Percentiles rank a stretch among this genome's conserved stretches.
These are phyloP conservation scores for Toxoplasma gondii DNA, from an alignment of 169 alveolate species.

Conservation along the genomic window DNA sequence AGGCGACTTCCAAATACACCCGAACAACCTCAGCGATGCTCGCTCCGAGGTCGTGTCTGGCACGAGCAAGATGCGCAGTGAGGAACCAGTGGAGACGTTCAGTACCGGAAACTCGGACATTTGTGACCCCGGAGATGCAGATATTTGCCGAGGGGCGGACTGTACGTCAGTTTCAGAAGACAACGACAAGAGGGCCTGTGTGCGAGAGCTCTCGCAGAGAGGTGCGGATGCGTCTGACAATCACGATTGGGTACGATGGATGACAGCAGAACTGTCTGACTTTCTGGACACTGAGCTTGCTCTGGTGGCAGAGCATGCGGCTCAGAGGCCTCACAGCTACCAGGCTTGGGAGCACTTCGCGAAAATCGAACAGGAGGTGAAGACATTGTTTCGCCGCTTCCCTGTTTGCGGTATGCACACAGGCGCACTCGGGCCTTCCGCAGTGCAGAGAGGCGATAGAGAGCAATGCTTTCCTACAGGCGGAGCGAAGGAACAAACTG, in stretches of 20 bases:
- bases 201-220: background rate
- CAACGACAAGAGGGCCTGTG: background rate
- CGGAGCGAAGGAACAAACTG: background rate
- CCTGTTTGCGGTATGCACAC: background rate
- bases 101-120: background rate
- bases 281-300: background rate
- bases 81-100: background rate
- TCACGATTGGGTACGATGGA: background rate
- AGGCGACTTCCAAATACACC: background rate
- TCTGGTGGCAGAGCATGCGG: background rate
- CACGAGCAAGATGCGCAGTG: background rate
- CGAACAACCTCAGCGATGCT: background rate
- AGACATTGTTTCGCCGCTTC: background rate
- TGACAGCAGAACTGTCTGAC: background rate
- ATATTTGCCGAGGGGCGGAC: background rate
- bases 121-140: background rate
- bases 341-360: conserved; percentile 23
- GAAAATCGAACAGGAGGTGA: background rate
- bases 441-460: background rate
- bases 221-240: background rate
- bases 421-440: background rate
- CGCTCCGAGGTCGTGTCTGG: background rate
- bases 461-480: background rate
- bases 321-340: conserved; percentile 22
- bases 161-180: background rate